These are phyloP conservation scores for Teunomyces lycoperdinae DNA, from an alignment of 805 yeast species.

Conservation along the genomic window DNA sequence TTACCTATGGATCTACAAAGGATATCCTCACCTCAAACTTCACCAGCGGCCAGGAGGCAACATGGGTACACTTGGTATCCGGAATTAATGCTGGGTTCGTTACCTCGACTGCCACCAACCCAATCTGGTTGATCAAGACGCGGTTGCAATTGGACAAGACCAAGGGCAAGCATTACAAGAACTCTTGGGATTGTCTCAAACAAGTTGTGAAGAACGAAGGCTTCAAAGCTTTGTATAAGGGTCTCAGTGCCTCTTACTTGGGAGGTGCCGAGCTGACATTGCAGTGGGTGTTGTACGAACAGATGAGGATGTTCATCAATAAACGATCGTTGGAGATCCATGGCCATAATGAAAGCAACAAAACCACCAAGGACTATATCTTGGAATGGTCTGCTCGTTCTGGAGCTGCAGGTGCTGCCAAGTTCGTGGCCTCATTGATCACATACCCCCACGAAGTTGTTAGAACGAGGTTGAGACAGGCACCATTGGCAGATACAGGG, in stretches of 20 bases:
- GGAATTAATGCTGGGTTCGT: constrained; percentile 92
- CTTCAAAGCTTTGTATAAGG: constrained; percentile 73
- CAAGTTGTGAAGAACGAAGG: constrained; percentile 78
- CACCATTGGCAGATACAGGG: constrained; percentile 73
- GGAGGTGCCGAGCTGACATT: constrained; percentile 91
- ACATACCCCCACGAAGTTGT: constrained; percentile 98
- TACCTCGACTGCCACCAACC: constrained; percentile 95
- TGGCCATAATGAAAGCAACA: constrained; percentile 25
- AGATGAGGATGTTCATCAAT: constrained; percentile 73
- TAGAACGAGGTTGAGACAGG: constrained; percentile 92
- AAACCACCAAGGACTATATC: constrained; percentile 55
- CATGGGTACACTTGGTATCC: constrained; percentile 81
- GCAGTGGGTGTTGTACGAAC: constrained; percentile 96
- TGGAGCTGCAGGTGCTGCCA: constrained; percentile 97
- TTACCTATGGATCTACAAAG: constrained; percentile 93
- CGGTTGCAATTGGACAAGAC: constrained; percentile 87
- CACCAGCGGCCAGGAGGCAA: constrained; percentile 72
- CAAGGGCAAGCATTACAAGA: constrained; percentile 62
- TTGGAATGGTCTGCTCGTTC: constrained; percentile 94
- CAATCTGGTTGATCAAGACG: constrained; percentile 96
- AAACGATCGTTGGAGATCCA: constrained; percentile 43
- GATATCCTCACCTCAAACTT: constrained; percentile 64
- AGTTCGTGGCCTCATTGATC: constrained; percentile 84
- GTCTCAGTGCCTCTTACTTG: constrained; percentile 90
- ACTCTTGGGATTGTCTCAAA: constrained; percentile 79